Base-by-base conservation (phyloP, 306 rosid genomes). In the Psophocarpus tetragonolobus region DNA sequence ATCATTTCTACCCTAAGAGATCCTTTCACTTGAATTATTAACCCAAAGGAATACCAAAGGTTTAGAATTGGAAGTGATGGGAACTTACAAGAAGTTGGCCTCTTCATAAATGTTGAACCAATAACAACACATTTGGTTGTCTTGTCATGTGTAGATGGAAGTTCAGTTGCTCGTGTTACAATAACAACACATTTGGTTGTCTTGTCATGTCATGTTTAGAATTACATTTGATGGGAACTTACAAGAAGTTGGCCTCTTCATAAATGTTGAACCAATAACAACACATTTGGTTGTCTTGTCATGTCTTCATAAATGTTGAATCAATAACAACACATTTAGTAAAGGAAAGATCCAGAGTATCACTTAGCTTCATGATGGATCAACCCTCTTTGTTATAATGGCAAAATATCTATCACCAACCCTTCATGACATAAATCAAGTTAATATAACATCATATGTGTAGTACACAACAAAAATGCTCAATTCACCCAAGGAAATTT, bases 331-430 rank as follows among this genome's bases (percentile, higher is more conserved):
- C 81, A 95, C 98, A 60, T 95, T 95, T 81, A 97, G 98, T 18
- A 95, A 95, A 92, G 98, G 98, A 86, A 95, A 90, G 84, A 95
- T 92, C 80, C 98, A 94, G 98, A 94, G 97, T 61, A 97, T 94
- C 17, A 94, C 97, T 10, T 93, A 92, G 87, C 91, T 94, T 76
- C 92, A 91, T 64, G 98, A 94, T 27, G 98, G 98, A 4, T 94
- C 98, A 5, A 97, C 98, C 14, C 88, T 94, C 61, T 91, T 94
- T 73, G 92, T 94, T 35, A 92, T 97, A 3, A 95, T 94, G 1
- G 98, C 98, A 2, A 95, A 95, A 88, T 95, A 95, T 38, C 69
- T 95, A 48, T 95, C 98, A 0, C 98, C 98, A 0, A 92, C 96
- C 0, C 95, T 87, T 68, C 98, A 95, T 66, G 98, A 91, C 86